Evolutionary conservation across 2,329 filamentous ascomycete species (phyloP), one percentile per base, ranked within the genome.

Genomic region (Calonectria ilicicola): DNA sequence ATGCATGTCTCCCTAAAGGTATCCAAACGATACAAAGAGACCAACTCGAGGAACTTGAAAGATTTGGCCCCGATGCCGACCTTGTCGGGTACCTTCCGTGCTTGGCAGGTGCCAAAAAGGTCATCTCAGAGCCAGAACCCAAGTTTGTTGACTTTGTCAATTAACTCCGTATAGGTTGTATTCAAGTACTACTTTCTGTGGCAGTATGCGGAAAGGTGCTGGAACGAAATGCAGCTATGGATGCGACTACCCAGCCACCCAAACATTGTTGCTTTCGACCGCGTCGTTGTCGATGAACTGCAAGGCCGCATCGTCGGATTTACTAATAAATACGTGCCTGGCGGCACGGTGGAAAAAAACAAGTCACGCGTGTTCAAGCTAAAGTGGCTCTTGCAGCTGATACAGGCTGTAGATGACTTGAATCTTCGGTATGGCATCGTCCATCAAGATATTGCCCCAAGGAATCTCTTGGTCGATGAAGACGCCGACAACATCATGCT

Each of bases 381-480:
- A 0, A 49, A 80, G 64, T 85, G 83, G 81, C 74, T 85, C 0
- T 70, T 78, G 19, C 84, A 87, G 68, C 81, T 86, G 0, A 81
- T 80, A 0, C 9, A 76, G 0, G 80, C 84, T 2, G 68, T 77
- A 6, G 78, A 79, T 2, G 78, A 82, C 42, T 74, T 86, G 23
- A 86, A 86, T 49, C 76, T 86, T 7, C 60, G 74, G 23, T 72
- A 81, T 23, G 81, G 83, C 27, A 82, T 86, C 51, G 69, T 78
- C 17, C 85, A 86, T 69, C 81, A 85, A 69, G 84, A 86, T 42
- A 79, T 87, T 44, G 81, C 81, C 12, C 77, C 82, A 12, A 80
- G 82, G 47, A 86, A 87, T 58, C 78, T 86, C 8, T 46, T 85
- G 0, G 66, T 87, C 47, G 73, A 86, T 60, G 75, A 79, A 0